A percentile compares a stretch with the other conserved stretches of the same genome.
phyloP scores from a whole-genome alignment of 83 land plant genomes.

The Thuja plicata region DNA sequence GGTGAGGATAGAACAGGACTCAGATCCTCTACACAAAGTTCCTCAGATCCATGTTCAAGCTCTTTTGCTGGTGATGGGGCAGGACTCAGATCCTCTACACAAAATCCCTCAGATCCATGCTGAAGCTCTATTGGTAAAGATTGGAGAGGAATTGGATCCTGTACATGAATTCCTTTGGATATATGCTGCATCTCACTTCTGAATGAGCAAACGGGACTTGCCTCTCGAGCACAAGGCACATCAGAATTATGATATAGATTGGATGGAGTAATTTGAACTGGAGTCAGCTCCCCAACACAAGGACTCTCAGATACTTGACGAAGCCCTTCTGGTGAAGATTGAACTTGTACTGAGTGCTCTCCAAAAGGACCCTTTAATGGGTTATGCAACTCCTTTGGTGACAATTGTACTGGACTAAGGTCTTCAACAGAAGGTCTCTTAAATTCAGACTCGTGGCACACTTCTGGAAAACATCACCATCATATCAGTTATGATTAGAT shows the following conservation, averaged over 20 bases:
- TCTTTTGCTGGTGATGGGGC: not conserved
- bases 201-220: not conserved
- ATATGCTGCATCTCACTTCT: not conserved
- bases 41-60: not conserved
- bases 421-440: slow-evolving; percentile 11
- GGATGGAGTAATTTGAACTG: not conserved
- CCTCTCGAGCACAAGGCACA: not conserved
- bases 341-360: not conserved
- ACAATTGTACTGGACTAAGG: slow-evolving; percentile 8
- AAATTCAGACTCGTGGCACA: not conserved
- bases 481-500: not conserved
- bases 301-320: not conserved
- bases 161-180: not conserved
- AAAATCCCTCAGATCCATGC: not conserved
- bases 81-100: not conserved
- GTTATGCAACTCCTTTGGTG: slow-evolving; percentile 2
- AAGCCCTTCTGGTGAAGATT: not conserved
- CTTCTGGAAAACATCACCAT: not conserved
- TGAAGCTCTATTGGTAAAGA: not conserved
- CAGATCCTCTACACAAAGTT: not conserved
- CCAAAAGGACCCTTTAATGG: not conserved
- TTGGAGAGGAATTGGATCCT: not conserved
- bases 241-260: not conserved
- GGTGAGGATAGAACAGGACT: slow-evolving; percentile 8
- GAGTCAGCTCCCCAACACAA: slow-evolving; percentile 6